These are phyloP conservation scores for Phytophthora meadii DNA, from an alignment of 352 stramenopile genomes.

Conservation along the genomic window DNA sequence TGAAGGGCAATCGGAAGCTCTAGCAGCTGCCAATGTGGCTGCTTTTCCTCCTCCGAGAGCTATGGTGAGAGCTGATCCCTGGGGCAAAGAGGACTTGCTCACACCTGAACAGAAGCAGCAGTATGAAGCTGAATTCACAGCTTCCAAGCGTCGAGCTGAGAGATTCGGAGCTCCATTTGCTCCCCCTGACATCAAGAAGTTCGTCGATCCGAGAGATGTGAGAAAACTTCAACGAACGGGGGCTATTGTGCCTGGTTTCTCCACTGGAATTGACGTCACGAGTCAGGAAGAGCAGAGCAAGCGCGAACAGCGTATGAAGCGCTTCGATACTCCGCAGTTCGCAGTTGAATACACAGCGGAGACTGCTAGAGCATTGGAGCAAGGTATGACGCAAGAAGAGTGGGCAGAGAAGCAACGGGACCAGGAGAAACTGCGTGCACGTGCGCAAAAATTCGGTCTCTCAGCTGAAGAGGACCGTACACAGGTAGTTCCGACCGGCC, in stretches of 20 bases:
- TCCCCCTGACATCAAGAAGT: conserved; percentile 76
- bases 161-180: conserved; percentile 74
- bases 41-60: conserved; percentile 46
- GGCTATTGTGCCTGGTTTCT: conserved; percentile 60
- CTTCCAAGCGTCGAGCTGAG: conserved; percentile 55
- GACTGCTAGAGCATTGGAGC: conserved; percentile 56
- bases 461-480: conserved; percentile 46
- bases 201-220: conserved; percentile 80
- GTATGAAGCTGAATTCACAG: conserved; percentile 55
- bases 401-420: conserved; percentile 66
- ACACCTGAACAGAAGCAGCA: conserved; percentile 54
- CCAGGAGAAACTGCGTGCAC: conserved; percentile 67
- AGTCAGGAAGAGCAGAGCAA: conserved; percentile 70
- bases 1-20: conserved; percentile 29
- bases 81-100: conserved; percentile 64
- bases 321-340: conserved; percentile 82
- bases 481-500: conserved; percentile 23
- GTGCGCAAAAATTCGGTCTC: conserved; percentile 79
- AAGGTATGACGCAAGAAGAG: conserved; percentile 80
- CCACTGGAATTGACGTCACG: conserved; percentile 78
- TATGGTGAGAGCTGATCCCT: conserved; percentile 71
- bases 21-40: conserved; percentile 44
- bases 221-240: conserved; percentile 79
- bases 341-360: conserved; percentile 74
- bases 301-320: conserved; percentile 78